Base-by-base conservation (phyloP, 1,139 yeast genomes). In the Suhomyces panamericanus region DNA sequence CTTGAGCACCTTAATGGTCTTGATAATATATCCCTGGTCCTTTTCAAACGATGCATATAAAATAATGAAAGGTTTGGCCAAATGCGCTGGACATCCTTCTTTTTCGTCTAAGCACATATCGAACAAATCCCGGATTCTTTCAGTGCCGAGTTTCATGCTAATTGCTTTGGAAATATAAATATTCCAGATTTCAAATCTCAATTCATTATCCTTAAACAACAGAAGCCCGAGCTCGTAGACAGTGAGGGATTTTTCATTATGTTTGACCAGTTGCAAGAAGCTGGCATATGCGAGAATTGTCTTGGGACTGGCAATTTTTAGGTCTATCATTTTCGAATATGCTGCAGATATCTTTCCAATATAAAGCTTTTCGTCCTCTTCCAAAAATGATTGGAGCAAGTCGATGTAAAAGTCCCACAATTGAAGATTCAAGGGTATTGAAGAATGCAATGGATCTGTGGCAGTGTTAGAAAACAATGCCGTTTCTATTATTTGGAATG, bases 381-480 rank as follows among this genome's bases (percentile, higher is more conserved):
- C 78, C 6, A 79, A 76, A 35, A 77, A 68, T 17, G 87, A 77
- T 61, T 87, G 95, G 16, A 85, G 72, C 24, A 88, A 62, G 56
- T 89, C 96, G 30, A 89, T 64, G 58, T 87, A 88, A 50, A 81
- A 80, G 7, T 79, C 67, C 96, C 96, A 90, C 4, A 89, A 63
- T 47, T 77, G 78, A 41, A 85, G 57, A 22, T 88, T 65, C 28
- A 75, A 67, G 51, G 85, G 89, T 0, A 87, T 79, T 6, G 84
- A 69, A 1, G 73, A 49, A 1, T 68, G 57, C n/a, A 67, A 64
- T 52, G 80, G 81, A 52, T 33, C 34, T 11, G 31, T 29, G 24
- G 29, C 31, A 4, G 42, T 43, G 32, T 20, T 33, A 9, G 29
- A 16, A 15, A 55, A 55, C 5, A 86, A 66, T 0, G 87, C 83